A percentile compares a stretch with the other conserved stretches of the same genome.
These are phyloP conservation scores for Priceomyces haplophilus DNA, from an alignment of 805 yeast species.

Conservation along the genomic window DNA sequence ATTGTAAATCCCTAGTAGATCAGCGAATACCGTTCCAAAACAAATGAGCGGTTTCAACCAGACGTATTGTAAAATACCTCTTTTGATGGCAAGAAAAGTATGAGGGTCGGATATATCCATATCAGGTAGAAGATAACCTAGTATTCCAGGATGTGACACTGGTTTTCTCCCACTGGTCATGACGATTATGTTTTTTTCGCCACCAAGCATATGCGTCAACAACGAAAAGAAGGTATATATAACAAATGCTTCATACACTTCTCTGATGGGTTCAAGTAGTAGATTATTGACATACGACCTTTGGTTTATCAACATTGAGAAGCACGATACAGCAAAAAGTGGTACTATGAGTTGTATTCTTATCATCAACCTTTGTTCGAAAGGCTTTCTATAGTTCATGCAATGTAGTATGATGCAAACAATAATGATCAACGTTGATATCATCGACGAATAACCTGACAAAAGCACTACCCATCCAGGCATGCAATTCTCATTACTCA, in stretches of 20 bases:
- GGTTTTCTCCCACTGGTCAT: slow-evolving; percentile 70
- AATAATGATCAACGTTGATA: slow-evolving; percentile 19
- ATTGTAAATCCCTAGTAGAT: slow-evolving; percentile 48
- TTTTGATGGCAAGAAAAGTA: slow-evolving; percentile 69
- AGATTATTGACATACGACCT: slow-evolving; percentile 38
- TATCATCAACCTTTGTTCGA: slow-evolving; percentile 79
- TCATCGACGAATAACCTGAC: slow-evolving; percentile 22
- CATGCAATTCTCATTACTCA: slow-evolving; percentile 3
- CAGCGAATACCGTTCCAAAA: slow-evolving; percentile 46
- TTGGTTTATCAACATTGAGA: slow-evolving; percentile 48
- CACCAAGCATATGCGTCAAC: slow-evolving; percentile 81
- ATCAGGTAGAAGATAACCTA: slow-evolving; percentile 48
- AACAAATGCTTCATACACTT: slow-evolving; percentile 93
- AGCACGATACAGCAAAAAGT: slow-evolving; percentile 71
- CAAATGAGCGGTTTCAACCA: slow-evolving; percentile 91
- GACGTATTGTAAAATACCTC: slow-evolving; percentile 89
- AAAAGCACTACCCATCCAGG: slow-evolving; percentile 17
- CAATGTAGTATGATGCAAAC: slow-evolving; percentile 32
- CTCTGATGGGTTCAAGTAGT: slow-evolving; percentile 71
- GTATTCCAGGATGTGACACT: slow-evolving; percentile 57
- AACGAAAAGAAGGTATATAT: slow-evolving; percentile 88
- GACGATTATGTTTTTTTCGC: slow-evolving; percentile 82
- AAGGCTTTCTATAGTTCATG: slow-evolving; percentile 79
- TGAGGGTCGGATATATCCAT: slow-evolving; percentile 86
- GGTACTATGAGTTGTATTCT: slow-evolving; percentile 84